Conservation (phyloP, 495 filamentous ascomycete genomes). For the Hyphodiscus hymeniophilus region DNA sequence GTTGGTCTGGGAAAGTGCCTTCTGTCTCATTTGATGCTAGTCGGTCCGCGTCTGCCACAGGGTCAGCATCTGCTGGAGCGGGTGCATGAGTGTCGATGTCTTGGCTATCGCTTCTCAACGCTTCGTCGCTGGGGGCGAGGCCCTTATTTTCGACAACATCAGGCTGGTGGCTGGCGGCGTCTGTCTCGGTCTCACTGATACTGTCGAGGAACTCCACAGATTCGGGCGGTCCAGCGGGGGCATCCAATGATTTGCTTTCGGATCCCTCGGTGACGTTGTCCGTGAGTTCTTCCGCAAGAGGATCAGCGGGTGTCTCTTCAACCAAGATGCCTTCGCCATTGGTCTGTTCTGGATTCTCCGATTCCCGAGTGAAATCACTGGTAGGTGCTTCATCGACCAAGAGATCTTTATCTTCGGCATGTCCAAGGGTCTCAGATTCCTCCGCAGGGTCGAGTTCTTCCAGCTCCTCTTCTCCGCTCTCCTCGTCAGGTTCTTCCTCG, state of each 20-base stretch:
- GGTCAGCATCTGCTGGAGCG: background rate
- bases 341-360: background rate
- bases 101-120: background rate
- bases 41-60: background rate
- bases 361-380: background rate
- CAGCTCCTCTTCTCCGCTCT: conserved; percentile 16
- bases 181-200: background rate
- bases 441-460: conserved; percentile 11
- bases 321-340: background rate
- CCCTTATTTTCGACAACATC: background rate
- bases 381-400: background rate
- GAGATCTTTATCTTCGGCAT: background rate
- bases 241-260: conserved; percentile 15
- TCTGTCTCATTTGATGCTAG: background rate
- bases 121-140: background rate
- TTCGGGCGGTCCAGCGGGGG: background rate
- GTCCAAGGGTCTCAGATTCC: conserved; percentile 5
- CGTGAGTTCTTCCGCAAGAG: too few relatives aligned
- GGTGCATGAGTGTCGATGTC: background rate
- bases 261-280: conserved; percentile 2
- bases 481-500: conserved; percentile 20
- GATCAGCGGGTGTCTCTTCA: too few relatives aligned
- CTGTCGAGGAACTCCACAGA: background rate
- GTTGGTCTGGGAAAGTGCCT: background rate
- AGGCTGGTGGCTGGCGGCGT: background rate